Evolutionary conservation across 2,329 filamentous ascomycete species (phyloP).

Genomic region (Trichoderma oligosporum): DNA sequence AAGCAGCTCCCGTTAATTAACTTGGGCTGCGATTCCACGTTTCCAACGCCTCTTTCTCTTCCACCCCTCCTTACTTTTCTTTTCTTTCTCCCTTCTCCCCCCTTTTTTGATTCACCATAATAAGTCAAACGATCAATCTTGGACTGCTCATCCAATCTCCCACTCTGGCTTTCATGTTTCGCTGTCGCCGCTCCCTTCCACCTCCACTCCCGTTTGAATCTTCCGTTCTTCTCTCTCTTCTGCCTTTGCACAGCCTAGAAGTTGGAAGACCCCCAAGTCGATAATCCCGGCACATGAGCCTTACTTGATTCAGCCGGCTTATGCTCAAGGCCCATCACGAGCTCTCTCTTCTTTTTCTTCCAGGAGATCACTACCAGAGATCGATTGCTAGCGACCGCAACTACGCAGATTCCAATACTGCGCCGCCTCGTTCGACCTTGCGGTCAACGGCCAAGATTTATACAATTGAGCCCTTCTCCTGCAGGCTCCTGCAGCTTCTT

Average conservation of each 20-base stretch:
- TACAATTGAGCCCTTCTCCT: not conserved
- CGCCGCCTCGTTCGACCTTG: not conserved
- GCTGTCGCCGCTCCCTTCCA: not conserved
- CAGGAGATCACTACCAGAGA: conserved; percentile 6
- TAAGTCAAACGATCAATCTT: not conserved
- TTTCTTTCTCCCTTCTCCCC: conserved; percentile 11
- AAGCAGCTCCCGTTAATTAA: conserved; percentile 16
- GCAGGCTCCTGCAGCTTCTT: conserved; percentile 18
- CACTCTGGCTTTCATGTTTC: conserved; percentile 6
- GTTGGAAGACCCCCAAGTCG: not conserved
- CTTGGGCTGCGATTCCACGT: conserved; percentile 3
- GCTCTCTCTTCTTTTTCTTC: no score
- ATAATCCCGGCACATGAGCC: conserved; percentile 9
- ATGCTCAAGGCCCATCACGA: conserved; percentile 14
- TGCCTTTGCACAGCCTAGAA: conserved; percentile 1
- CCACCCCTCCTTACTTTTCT: conserved; percentile 10
- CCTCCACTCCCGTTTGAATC: not conserved
- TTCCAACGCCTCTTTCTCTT: conserved; percentile 13
- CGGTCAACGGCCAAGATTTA: not conserved
- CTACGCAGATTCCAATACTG: not conserved
- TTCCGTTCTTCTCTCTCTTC: not conserved
- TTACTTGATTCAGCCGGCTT: conserved; percentile 19
- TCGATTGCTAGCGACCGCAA: not conserved
- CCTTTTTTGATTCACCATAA: conserved; percentile 14
- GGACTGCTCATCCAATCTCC: not conserved